These are phyloP conservation scores for Furcasterigmium sp. DNA, from an alignment of 2,329 filamentous ascomycete species.

Conservation along the genomic window DNA sequence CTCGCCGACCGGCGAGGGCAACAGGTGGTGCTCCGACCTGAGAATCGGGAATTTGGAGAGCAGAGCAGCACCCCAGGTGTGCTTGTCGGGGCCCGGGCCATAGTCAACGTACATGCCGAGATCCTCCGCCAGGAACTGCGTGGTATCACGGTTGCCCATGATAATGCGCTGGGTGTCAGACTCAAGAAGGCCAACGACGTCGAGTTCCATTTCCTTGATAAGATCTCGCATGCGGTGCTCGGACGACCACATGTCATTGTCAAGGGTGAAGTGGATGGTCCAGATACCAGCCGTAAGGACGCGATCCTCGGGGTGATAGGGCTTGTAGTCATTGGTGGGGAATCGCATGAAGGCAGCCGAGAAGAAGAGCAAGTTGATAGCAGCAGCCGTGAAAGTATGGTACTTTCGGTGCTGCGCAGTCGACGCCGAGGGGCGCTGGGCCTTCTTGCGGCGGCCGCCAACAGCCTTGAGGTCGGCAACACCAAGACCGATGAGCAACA, in stretches of 20 bases:
- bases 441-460: constrained; percentile 31
- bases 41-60: constrained; percentile 97
- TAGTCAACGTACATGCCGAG: constrained; percentile 99
- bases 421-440: constrained; percentile 23
- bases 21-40: constrained; percentile 91
- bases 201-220: constrained; percentile 91
- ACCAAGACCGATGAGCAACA: constrained; percentile 79
- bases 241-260: constrained; percentile 98
- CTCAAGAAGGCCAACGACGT: constrained; percentile 92
- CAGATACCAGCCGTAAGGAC: constrained; percentile 92
- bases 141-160: constrained; percentile 97
- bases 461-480: constrained; percentile 62
- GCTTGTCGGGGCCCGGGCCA: constrained; percentile 95
- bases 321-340: constrained; percentile 84
- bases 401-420: constrained; percentile 45
- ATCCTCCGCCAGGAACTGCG: constrained; percentile 91
- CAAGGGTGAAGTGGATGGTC: constrained; percentile 96
- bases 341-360: constrained; percentile 84
- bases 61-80: constrained; percentile 92
- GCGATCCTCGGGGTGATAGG: constrained; percentile 84
- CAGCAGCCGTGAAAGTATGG: constrained; percentile 54
- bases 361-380: constrained; percentile 75
- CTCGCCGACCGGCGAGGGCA: constrained; percentile 90
- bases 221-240: constrained; percentile 90
- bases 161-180: constrained; percentile 95